Conservation (phyloP, 2,329 filamentous ascomycete species). For the Emydomyces testavorans region DNA sequence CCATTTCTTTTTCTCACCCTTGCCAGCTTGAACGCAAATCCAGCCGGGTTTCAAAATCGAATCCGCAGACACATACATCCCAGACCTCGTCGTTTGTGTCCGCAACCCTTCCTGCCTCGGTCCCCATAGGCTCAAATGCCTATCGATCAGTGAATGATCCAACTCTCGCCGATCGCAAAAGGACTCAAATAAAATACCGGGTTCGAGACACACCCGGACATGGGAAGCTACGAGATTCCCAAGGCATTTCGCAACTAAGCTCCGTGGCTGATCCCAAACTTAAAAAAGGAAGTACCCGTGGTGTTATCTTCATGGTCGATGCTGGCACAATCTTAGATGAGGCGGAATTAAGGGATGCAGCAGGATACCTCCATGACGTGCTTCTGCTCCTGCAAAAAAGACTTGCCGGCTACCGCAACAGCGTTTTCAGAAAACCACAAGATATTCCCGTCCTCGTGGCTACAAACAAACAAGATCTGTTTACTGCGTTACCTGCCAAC, state of each 20-base stretch:
- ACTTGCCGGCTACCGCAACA: background rate
- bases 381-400: conserved; percentile 73
- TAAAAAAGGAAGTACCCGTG: conserved; percentile 36
- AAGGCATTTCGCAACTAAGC: conserved; percentile 35
- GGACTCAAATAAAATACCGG: conserved; percentile 30
- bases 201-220: conserved; percentile 77
- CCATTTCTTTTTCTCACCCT: background rate
- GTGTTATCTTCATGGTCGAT: conserved; percentile 81
- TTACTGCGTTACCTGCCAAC: conserved; percentile 72
- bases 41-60: conserved; percentile 31
- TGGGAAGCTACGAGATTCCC: conserved; percentile 67
- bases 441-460: conserved; percentile 68
- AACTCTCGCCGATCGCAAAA: conserved; percentile 45
- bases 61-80: conserved; percentile 47
- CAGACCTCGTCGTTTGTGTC: conserved; percentile 48
- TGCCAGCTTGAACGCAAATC: conserved; percentile 33
- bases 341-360: conserved; percentile 53
- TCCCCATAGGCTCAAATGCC: conserved; percentile 45
- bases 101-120: conserved; percentile 44
- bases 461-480: conserved; percentile 91
- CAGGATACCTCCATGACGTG: conserved; percentile 77
- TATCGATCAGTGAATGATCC: conserved; percentile 57
- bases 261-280: conserved; percentile 27
- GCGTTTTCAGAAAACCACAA: conserved; percentile 39
- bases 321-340: conserved; percentile 50